phyloP scores from a whole-genome alignment of 768 basidiomycete species.

The Suillus subalutaceus region DNA sequence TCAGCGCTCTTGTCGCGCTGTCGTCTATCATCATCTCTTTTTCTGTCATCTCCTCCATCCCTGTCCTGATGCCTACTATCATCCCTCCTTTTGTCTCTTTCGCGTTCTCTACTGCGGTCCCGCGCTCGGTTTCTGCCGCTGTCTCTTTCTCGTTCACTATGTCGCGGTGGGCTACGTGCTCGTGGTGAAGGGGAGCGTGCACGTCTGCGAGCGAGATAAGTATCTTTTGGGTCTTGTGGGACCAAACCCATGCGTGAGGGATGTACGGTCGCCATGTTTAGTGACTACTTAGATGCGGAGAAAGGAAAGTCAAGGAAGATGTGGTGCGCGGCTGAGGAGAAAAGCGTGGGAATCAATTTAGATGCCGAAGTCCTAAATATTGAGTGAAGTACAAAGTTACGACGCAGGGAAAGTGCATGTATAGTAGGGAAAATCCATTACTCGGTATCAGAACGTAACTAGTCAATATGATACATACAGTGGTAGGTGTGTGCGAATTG shows the following conservation, averaged over 20 bases:
- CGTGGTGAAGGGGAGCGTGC: conserved; percentile 50
- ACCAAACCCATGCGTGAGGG: conserved; percentile 73
- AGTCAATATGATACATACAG: neutral
- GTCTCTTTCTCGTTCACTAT: conserved; percentile 15
- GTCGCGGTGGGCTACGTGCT: conserved; percentile 4
- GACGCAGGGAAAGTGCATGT: neutral
- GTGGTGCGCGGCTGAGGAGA: neutral
- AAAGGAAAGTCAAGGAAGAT: neutral
- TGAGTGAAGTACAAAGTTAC: neutral
- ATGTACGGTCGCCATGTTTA: conserved; percentile 71
- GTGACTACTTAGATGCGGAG: neutral
- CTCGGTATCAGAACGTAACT: conserved; percentile 1
- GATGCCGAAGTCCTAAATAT: neutral
- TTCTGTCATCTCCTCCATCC: conserved; percentile 23
- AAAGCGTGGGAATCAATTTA: conserved; percentile 9
- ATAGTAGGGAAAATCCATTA: conserved; percentile 2
- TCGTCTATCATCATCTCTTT: conserved; percentile 21
- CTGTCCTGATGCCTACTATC: conserved; percentile 26
- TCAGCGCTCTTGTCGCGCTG: neutral
- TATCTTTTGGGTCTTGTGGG: conserved; percentile 42
- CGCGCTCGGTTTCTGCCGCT: conserved; percentile 24
- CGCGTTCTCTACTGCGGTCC: conserved; percentile 8
- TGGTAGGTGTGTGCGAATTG: neutral
- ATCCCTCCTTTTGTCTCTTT: conserved; percentile 14
- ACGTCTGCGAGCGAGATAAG: conserved; percentile 23